phyloP scores from a whole-genome alignment of 2,329 filamentous ascomycete genomes.

The Penicillium paneum region DNA sequence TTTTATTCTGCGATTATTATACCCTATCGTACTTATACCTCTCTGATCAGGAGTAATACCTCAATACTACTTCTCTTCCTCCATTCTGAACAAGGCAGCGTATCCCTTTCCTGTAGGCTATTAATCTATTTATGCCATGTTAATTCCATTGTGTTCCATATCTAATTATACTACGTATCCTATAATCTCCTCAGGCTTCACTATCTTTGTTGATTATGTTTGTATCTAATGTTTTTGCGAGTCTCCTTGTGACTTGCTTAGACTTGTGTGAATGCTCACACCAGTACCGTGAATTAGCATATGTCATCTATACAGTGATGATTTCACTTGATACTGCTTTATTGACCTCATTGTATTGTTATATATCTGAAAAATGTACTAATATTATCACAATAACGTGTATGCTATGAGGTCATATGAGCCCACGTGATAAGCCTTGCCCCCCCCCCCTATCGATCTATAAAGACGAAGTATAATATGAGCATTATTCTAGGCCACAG shows the following conservation, averaged over 20 bases:
- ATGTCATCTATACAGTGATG: neutral
- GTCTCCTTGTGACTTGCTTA: neutral
- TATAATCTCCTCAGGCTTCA: neutral
- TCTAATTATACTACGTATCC: neutral
- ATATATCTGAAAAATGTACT: no score
- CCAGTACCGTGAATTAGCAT: neutral
- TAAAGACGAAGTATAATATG: neutral
- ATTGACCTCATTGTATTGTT: neutral
- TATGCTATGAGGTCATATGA: no score
- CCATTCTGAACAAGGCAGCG: neutral
- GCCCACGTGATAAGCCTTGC: neutral
- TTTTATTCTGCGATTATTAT: no score
- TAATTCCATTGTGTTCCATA: neutral
- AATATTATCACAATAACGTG: no score
- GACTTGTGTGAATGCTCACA: neutral
- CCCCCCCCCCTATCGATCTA: neutral
- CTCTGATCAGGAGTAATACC: no score
- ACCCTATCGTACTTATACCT: neutral
- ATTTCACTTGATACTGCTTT: neutral
- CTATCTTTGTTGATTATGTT: neutral
- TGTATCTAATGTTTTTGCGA: neutral
- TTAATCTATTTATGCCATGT: neutral
- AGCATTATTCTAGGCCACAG: neutral
- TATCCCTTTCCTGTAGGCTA: neutral
- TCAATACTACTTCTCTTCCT: neutral